These are phyloP conservation scores for Cyanodermella asteris DNA, from an alignment of 2,329 filamentous ascomycete genomes.

Conservation along the genomic window DNA sequence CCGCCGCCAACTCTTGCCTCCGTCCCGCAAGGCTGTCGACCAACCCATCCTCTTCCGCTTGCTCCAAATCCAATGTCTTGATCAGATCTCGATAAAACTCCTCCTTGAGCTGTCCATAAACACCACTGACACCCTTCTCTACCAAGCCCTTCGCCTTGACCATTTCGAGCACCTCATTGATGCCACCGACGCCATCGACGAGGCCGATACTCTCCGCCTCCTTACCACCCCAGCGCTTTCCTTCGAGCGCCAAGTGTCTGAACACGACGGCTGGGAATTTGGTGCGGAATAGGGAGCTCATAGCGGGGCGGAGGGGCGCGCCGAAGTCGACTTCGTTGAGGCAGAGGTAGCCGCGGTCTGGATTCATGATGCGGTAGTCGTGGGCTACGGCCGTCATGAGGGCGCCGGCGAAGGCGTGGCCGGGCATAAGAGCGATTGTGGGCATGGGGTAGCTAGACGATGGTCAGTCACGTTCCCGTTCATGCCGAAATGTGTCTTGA, in stretches of 20 bases:
- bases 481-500: too few relatives aligned
- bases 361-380: conserved; percentile 62
- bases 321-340: conserved; percentile 68
- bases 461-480: too few relatives aligned
- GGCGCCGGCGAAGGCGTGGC: conserved; percentile 64
- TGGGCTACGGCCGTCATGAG: conserved; percentile 64
- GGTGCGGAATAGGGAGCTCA: conserved; percentile 52
- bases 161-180: conserved; percentile 40
- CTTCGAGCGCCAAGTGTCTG: conserved; percentile 50
- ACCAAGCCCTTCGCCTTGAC: conserved; percentile 36
- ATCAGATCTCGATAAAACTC: conserved; percentile 62
- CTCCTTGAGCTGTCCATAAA: conserved; percentile 49
- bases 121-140: conserved; percentile 39
- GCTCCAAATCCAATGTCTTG: too few relatives aligned
- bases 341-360: conserved; percentile 48
- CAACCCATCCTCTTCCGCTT: too few relatives aligned
- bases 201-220: conserved; percentile 45
- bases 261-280: conserved; percentile 38
- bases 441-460: conserved; percentile 48
- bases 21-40: too few relatives aligned
- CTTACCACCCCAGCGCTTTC: conserved; percentile 39
- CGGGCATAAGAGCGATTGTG: conserved; percentile 56
- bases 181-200: conserved; percentile 43
- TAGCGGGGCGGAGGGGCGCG: conserved; percentile 49
- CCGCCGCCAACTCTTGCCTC: too few relatives aligned